Evolutionary conservation across 257 asterid species (phyloP).

Genomic region (Nicotiana otophora): DNA sequence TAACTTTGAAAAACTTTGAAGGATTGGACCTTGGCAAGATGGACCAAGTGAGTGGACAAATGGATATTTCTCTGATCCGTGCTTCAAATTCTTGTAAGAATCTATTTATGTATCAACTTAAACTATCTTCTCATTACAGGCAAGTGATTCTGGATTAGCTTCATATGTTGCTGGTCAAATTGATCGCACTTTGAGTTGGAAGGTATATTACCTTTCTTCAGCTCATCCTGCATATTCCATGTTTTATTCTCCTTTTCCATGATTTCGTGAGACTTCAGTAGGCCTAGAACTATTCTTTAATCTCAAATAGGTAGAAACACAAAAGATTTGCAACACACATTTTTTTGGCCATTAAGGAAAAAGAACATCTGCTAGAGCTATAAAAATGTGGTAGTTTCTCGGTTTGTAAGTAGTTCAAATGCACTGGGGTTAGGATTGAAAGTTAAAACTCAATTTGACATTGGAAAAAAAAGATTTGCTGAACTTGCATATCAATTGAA

Average conservation of each 20-base stretch:
- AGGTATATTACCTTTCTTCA: conserved; percentile 34
- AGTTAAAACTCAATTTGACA: not conserved
- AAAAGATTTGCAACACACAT: not conserved
- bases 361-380: not conserved
- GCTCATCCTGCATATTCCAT: not conserved
- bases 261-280: not conserved
- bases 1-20: conserved; percentile 79
- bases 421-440: not conserved
- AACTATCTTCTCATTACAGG: conserved; percentile 29
- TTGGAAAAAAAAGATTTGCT: not conserved
- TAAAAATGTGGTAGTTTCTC: not conserved
- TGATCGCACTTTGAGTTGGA: conserved; percentile 90
- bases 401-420: not conserved
- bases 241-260: not conserved
- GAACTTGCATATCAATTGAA: not conserved
- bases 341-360: not conserved
- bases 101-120: conserved; percentile 12
- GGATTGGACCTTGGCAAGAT: conserved; percentile 80
- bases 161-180: conserved; percentile 84
- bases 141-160: conserved; percentile 77
- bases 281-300: not conserved
- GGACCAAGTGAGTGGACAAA: conserved; percentile 49
- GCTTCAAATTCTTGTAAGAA: not conserved
- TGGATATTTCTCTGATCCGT: not conserved
- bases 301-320: too few species aligned